phyloP scores from a whole-genome alignment of 495 filamentous ascomycete species.

The Recurvomyces mirabilis region DNA sequence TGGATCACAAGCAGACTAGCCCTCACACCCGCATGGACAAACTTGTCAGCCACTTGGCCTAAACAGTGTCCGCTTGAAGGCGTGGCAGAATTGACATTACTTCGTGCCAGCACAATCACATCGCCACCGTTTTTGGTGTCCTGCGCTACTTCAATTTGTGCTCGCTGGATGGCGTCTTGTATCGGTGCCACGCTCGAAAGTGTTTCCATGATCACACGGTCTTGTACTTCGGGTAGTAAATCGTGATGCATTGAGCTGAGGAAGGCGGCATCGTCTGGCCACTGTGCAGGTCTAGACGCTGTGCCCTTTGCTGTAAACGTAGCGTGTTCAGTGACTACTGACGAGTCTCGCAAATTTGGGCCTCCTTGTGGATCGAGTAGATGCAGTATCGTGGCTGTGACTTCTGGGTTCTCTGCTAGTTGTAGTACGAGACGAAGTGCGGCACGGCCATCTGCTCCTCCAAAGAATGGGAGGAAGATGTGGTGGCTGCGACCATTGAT shows the following conservation, averaged over 20 bases:
- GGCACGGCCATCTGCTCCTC: slow-evolving; percentile 71
- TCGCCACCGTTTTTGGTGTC: slow-evolving; percentile 61
- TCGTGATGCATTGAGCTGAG: slow-evolving; percentile 53
- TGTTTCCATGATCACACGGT: slow-evolving; percentile 50
- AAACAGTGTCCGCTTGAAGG: slow-evolving; percentile 52
- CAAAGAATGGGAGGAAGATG: slow-evolving; percentile 79
- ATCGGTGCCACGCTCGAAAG: slow-evolving; percentile 12
- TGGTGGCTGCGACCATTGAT: slow-evolving; percentile 63
- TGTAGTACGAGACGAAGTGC: slow-evolving; percentile 74
- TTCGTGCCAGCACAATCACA: slow-evolving; percentile 63
- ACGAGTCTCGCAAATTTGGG: not conserved
- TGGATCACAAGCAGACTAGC: slow-evolving; percentile 74
- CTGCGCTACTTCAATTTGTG: slow-evolving; percentile 50
- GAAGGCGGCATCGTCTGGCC: slow-evolving; percentile 45
- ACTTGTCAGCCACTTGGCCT: slow-evolving; percentile 54
- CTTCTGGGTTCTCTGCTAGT: slow-evolving; percentile 60
- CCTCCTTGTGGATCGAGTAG: slow-evolving; percentile 31
- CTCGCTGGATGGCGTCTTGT: slow-evolving; percentile 29
- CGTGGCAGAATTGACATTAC: slow-evolving; percentile 21
- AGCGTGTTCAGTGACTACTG: slow-evolving; percentile 2
- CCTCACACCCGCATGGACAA: slow-evolving; percentile 49
- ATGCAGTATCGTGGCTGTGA: slow-evolving; percentile 60
- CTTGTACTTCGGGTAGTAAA: slow-evolving; percentile 44
- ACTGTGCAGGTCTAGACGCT: not conserved
- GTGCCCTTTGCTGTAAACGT: not conserved